Conservation (phyloP, 2,329 filamentous ascomycete species). For the Chaetomium sp. region DNA sequence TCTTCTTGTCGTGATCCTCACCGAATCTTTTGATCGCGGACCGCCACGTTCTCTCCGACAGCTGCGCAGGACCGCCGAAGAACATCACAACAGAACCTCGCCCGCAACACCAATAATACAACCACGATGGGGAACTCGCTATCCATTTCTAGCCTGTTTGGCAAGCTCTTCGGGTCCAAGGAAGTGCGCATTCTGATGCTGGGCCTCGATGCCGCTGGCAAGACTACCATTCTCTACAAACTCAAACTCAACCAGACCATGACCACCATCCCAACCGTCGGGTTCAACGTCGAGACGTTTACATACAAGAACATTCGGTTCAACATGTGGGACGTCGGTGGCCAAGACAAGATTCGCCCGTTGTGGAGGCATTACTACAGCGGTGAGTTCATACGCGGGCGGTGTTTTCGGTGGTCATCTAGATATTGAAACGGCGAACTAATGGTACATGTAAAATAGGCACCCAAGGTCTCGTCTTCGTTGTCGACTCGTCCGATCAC, state of each 20-base stretch:
- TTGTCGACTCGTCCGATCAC: conserved; percentile 91
- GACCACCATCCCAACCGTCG: conserved; percentile 96
- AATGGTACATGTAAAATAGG: conserved; percentile 41
- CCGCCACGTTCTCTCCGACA: background rate
- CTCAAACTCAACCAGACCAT: conserved; percentile 97
- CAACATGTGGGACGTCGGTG: conserved; percentile 98
- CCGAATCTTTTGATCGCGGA: background rate
- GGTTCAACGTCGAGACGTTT: conserved; percentile 98
- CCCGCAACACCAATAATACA: background rate
- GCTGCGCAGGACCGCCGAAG: background rate
- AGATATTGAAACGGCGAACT: no score
- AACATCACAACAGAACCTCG: conserved; percentile 7
- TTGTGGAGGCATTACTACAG: conserved; percentile 97
- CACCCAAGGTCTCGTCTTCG: conserved; percentile 97
- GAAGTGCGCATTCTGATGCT: conserved; percentile 99
- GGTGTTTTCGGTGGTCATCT: no score
- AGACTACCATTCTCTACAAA: conserved; percentile 99
- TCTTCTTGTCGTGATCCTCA: background rate
- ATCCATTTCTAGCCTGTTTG: conserved; percentile 83
- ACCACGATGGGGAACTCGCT: conserved; percentile 76
- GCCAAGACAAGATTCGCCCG: conserved; percentile 97
- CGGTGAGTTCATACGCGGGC: conserved; percentile 41
- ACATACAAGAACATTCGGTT: conserved; percentile 99
- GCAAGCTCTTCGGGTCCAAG: conserved; percentile 98
- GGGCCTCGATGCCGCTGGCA: conserved; percentile 94